Conservation (phyloP, 495 filamentous ascomycete species). For the Emericellopsis terricola region DNA sequence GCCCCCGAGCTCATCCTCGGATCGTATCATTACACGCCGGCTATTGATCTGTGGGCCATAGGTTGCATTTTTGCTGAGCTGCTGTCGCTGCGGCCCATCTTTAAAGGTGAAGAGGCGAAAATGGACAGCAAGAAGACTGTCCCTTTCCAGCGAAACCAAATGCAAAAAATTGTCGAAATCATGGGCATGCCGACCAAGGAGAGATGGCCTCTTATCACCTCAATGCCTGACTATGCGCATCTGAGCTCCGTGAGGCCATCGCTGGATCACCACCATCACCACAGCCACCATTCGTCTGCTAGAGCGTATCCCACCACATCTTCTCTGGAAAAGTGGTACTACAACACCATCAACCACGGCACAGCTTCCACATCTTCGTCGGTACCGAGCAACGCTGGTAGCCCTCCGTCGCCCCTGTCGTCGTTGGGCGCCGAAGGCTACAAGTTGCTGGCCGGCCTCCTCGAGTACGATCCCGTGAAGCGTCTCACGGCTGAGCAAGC, state of each 20-base stretch:
- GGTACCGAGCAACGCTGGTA: neutral
- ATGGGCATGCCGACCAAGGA: slow-evolving; percentile 82
- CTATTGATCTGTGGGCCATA: slow-evolving; percentile 93
- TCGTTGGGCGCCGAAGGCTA: slow-evolving; percentile 59
- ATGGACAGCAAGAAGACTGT: slow-evolving; percentile 97
- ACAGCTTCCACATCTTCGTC: slow-evolving; percentile 8
- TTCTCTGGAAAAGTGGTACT: slow-evolving; percentile 39
- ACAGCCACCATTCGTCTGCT: slow-evolving; percentile 32
- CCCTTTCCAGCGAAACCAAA: slow-evolving; percentile 93
- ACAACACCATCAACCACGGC: slow-evolving; percentile 30
- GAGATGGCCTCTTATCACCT: slow-evolving; percentile 62
- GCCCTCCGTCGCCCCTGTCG: slow-evolving; percentile 13
- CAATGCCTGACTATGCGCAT: slow-evolving; percentile 69
- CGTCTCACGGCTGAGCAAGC: slow-evolving; percentile 73
- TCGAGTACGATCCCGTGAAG: slow-evolving; percentile 87
- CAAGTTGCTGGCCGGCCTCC: slow-evolving; percentile 56
- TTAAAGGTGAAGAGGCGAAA: slow-evolving; percentile 97
- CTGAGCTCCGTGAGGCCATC: slow-evolving; percentile 43
- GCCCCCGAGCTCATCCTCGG: slow-evolving; percentile 88
- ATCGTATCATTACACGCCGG: slow-evolving; percentile 83
- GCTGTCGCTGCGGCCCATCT: slow-evolving; percentile 78
- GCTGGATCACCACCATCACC: slow-evolving; percentile 17
- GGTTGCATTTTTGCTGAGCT: slow-evolving; percentile 97
- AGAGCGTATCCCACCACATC: slow-evolving; percentile 8
- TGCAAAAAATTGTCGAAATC: slow-evolving; percentile 96